Evolutionary conservation across 1,284 basidiomycete genomes (phyloP), one percentile per base, ranked within the genome.

Genomic region (Phellopilus nigrolimitatus): DNA sequence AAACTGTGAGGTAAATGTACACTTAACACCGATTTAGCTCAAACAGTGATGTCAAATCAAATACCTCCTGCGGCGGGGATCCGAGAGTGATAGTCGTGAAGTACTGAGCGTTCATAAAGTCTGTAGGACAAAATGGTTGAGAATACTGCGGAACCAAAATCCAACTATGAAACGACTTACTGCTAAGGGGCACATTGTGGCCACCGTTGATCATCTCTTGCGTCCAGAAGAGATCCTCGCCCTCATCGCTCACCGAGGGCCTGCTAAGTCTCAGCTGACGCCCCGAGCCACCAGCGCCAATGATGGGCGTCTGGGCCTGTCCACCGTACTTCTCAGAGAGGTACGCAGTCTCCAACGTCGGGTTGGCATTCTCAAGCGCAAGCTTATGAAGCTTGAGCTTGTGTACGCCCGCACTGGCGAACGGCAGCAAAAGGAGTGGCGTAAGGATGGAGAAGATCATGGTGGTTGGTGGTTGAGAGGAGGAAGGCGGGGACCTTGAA

Each of bases 31-130:
- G 6, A 97, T 88, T 67, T 97, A n/a, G n/a, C n/a, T n/a, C 19
- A 38, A 34, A 42, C 31, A 39, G 8, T 37, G n/a, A 37, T 15
- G 3, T 13, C 34, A n/a, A 15, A 43, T 12, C 3, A 64, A 75
- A 60, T 62, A 85, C 83, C 36, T 66, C 73, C 70, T 95, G 92
- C 45, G 90, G 76, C 10, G 92, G 92, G 2, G 74, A 77, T 12
- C 92, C 95, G 50, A 99, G 68, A 8, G 73, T 69, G 58, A 99
- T 95, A 60, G 95, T 89, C 31, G 93, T 80, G 67, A 82, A 99
- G 74, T 99, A 98, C 70, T 99, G 95, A 24, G 95, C 95, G 66
- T 98, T 98, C 82, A 97, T 84, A 73, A 93, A 99, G 76, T 99
- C 95, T 82, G 58, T 78, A 49, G 12, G 5, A 21, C 37, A 34